Evolutionary conservation across 768 basidiomycete species (phyloP).

Genomic region (Tephrocybe rancida): DNA sequence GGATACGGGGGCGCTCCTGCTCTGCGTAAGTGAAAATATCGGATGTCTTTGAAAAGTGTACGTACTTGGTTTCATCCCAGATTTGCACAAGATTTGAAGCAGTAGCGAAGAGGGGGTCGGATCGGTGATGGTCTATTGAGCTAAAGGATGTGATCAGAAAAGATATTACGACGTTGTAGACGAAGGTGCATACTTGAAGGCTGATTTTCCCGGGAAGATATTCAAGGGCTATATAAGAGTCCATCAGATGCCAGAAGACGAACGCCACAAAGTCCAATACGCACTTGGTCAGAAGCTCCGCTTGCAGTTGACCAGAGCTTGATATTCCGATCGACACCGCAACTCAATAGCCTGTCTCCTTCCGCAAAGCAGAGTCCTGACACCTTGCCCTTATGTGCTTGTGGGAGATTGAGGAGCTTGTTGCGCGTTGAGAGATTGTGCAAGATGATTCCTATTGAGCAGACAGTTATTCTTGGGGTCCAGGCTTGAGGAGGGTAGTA

Average conservation of each 20-base stretch:
- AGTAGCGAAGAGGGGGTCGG: slow-evolving; percentile 89
- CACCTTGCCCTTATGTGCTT: slow-evolving; percentile 84
- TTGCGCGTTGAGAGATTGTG: slow-evolving; percentile 73
- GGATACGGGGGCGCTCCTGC: slow-evolving; percentile 81
- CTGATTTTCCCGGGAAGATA: slow-evolving; percentile 82
- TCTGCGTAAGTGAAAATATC: slow-evolving; percentile 7
- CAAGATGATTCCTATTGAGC: slow-evolving; percentile 70
- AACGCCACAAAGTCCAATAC: slow-evolving; percentile 6
- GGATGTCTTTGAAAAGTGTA: neutral
- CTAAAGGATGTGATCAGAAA: slow-evolving; percentile 39
- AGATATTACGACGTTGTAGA: neutral
- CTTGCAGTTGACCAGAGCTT: slow-evolving; percentile 73
- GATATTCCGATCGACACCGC: slow-evolving; percentile 80
- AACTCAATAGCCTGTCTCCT: slow-evolving; percentile 66
- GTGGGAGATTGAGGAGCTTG: slow-evolving; percentile 56
- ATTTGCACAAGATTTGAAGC: slow-evolving; percentile 93
- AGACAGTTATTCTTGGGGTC: neutral
- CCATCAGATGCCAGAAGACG: neutral
- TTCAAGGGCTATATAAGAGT: slow-evolving; percentile 57
- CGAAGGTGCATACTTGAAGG: slow-evolving; percentile 75
- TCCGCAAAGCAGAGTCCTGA: slow-evolving; percentile 80
- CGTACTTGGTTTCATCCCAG: slow-evolving; percentile 98
- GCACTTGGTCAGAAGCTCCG: slow-evolving; percentile 35
- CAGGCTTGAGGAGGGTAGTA: slow-evolving; percentile 19
- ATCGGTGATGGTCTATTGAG: slow-evolving; percentile 92